Conservation (phyloP, 306 rosid genomes). For the Casuarina glauca region DNA sequence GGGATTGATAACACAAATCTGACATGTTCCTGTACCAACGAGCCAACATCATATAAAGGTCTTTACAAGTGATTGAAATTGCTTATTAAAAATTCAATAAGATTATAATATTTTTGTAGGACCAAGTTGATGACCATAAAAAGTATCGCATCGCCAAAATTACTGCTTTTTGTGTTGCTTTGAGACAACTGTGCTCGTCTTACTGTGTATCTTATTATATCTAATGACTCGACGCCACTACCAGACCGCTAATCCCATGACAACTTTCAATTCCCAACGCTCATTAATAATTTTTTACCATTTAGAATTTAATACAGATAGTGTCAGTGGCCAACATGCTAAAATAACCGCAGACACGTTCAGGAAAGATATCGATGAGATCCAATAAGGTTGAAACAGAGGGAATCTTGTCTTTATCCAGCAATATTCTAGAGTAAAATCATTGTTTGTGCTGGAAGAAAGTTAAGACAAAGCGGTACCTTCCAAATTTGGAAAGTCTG, state of each 20-base stretch:
- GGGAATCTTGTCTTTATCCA: constrained; percentile 49
- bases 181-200: constrained; percentile 6
- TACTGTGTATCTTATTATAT: constrained; percentile 12
- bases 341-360: constrained; percentile 20
- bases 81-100: too few relatives aligned
- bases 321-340: constrained; percentile 27
- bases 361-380: constrained; percentile 38
- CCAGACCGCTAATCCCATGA: constrained; percentile 2
- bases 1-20: too few relatives aligned
- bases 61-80: too few relatives aligned
- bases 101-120: too few relatives aligned
- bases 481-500: constrained; percentile 24
- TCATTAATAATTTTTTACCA: neutral
- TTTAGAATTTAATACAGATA: neutral
- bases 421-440: constrained; percentile 35
- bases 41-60: too few relatives aligned
- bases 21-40: too few relatives aligned
- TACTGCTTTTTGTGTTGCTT: neutral
- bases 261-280: neutral
- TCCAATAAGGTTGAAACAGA: constrained; percentile 45
- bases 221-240: neutral
- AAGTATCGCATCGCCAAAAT: neutral
- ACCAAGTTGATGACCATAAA: too few relatives aligned
- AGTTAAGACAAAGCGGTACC: constrained; percentile 31
- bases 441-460: constrained; percentile 29